phyloP scores from a whole-genome alignment of 306 rosid genomes.

The Coriaria nepalensis region DNA sequence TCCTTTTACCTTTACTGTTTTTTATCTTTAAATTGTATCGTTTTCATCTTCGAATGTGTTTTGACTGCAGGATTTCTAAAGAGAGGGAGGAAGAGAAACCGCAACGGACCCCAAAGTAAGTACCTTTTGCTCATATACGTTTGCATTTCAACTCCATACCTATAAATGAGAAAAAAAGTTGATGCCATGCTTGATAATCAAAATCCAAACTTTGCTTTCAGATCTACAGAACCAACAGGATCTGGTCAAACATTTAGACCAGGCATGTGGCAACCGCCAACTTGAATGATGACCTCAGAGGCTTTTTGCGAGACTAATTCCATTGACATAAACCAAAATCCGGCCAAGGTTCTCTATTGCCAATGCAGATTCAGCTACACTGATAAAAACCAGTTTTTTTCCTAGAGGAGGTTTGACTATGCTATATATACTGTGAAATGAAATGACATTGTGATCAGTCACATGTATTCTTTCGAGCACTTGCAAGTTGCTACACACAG shows the following conservation, averaged over 20 bases:
- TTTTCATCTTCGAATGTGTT: constrained; percentile 6
- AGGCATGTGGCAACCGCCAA: constrained; percentile 97
- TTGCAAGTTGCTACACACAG: no score
- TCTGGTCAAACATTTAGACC: constrained; percentile 57
- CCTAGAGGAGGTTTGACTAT: no score
- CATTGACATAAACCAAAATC: no score
- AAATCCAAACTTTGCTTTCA: constrained; percentile 17
- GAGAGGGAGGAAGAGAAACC: constrained; percentile 24
- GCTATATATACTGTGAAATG: no score
- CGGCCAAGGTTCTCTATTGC: no score
- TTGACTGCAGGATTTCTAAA: constrained; percentile 34
- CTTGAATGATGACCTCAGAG: constrained; percentile 16
- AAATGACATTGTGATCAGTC: no score
- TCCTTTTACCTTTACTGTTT: neutral
- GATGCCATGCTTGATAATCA: neutral
- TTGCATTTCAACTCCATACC: neutral
- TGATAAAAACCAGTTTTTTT: no score
- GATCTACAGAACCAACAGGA: constrained; percentile 73
- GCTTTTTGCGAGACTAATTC: no score
- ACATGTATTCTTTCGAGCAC: no score
- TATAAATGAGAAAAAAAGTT: neutral
- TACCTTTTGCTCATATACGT: constrained; percentile 3
- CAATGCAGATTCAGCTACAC: no score
- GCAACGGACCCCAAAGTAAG: constrained; percentile 37
- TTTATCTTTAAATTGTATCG: neutral